These are phyloP conservation scores for Mycosarcoma mackinlayi DNA, from an alignment of 1,284 basidiomycete genomes.

Conservation along the genomic window DNA sequence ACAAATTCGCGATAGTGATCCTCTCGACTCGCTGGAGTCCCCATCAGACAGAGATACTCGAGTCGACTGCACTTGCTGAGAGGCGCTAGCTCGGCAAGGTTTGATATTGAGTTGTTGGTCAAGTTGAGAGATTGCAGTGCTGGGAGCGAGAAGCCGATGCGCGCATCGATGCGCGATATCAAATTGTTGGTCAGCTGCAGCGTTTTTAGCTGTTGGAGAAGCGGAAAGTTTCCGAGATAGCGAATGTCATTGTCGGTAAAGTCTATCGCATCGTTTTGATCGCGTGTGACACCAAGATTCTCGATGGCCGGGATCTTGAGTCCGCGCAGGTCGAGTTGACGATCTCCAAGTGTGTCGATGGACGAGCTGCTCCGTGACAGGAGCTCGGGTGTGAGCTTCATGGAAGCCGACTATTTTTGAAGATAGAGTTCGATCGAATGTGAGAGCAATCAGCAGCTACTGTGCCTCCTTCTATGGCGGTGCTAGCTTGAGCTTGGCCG, in stretches of 20 bases:
- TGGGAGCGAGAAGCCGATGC: constrained; percentile 83
- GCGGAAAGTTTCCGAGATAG: constrained; percentile 85
- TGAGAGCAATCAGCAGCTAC: no score
- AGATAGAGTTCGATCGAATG: neutral
- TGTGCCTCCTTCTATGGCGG: no score
- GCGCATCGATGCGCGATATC: constrained; percentile 82
- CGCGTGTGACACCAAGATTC: constrained; percentile 97
- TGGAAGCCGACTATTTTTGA: constrained; percentile 57
- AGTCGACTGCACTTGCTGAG: constrained; percentile 82
- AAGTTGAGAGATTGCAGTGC: constrained; percentile 78
- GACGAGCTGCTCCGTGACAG: constrained; percentile 80
- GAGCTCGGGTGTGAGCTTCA: constrained; percentile 94
- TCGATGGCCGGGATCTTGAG: constrained; percentile 98
- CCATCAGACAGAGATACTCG: constrained; percentile 83
- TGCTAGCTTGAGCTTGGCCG: no score
- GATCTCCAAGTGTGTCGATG: constrained; percentile 89
- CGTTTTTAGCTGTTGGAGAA: constrained; percentile 81
- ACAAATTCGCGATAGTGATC: constrained; percentile 95
- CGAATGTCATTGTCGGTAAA: constrained; percentile 94
- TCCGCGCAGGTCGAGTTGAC: constrained; percentile 75
- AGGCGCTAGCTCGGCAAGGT: constrained; percentile 83
- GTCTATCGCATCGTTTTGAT: constrained; percentile 94
- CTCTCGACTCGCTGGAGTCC: constrained; percentile 91
- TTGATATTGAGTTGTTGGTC: constrained; percentile 72
- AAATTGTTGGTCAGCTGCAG: constrained; percentile 88